Base-by-base conservation (phyloP, 164 flowering plant species). In the Vitis amurensis region DNA sequence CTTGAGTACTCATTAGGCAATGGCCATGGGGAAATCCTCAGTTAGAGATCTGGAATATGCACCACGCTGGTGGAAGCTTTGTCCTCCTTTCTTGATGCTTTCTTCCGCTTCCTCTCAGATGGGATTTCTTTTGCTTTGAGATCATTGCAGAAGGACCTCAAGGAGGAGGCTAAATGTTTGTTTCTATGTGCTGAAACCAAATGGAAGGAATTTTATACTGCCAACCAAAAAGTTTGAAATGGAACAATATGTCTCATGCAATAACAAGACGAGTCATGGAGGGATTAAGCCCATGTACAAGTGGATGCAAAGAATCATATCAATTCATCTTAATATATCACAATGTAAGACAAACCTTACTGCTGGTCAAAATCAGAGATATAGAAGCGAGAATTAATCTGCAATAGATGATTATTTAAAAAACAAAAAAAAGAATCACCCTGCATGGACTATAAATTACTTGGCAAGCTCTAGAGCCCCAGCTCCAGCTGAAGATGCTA, bases 141-240 rank as follows among this genome's bases (percentile, higher is more conserved):
- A 30, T 87, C 89, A 64, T 84, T 66, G 69, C 81, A 61, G 67
- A 89, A 85, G 56, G 89, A 84, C 80, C 88, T 87, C 77, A 95
- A 76, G 60, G 78, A 74, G 13, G 80, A 19, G 47, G 91, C 79
- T 57, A 95, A 74, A 70, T 90, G 86, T 56, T 91, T 92, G 68
- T 95, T 93, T 70, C 96, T 85, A 79, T 90, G 99, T n/a, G 93
- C 99, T 91, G 87, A 76, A 77, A 84, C 64, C 73, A 82, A 71
- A 68, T 37, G 53, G 27, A 64, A 53, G 61, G 23, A 37, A 6
- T 37, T 30, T 61, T 61, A 29, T 13, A 11, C 11, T 19, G 44
- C 44, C 44, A 37, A 6, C 8, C 8, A 0, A 37, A 37, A 37
- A 37, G 7, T 37, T 37, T 37, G 44, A 2, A 37, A 37, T 37